phyloP scores from a whole-genome alignment of 306 rosid species.

The Oxytropis ochrocephala region DNA sequence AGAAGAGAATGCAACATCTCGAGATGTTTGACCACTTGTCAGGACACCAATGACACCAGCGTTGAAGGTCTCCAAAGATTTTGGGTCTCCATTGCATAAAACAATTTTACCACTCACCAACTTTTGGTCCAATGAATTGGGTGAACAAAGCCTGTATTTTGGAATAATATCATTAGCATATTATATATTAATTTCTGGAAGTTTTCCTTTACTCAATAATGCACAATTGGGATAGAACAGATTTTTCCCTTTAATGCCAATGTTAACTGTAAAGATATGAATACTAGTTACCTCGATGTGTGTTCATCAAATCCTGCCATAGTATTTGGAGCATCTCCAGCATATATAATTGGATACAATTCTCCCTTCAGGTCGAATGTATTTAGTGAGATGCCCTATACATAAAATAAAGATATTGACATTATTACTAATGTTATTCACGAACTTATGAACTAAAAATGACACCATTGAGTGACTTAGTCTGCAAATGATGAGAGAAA shows the following conservation, averaged over 20 bases:
- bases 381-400: conserved; percentile 29
- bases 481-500: background rate
- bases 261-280: background rate
- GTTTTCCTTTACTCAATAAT: too few species aligned
- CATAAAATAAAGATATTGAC: background rate
- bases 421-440: background rate
- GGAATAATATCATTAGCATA: background rate
- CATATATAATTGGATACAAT: conserved; percentile 22
- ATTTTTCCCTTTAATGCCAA: background rate
- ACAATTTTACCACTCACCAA: conserved; percentile 34
- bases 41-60: conserved; percentile 21
- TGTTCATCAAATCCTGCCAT: background rate
- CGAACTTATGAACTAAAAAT: background rate
- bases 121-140: background rate
- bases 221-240: background rate
- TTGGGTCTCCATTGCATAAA: background rate
- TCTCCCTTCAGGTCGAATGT: conserved; percentile 20
- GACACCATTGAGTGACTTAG: background rate
- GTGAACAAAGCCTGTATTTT: background rate
- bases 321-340: conserved; percentile 26
- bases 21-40: background rate
- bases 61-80: background rate
- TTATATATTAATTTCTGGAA: too few species aligned
- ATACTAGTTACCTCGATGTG: conserved; percentile 19
- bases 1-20: background rate